Evolutionary conservation across 768 basidiomycete species (phyloP).

Genomic region (Tricholoma matsutake): DNA sequence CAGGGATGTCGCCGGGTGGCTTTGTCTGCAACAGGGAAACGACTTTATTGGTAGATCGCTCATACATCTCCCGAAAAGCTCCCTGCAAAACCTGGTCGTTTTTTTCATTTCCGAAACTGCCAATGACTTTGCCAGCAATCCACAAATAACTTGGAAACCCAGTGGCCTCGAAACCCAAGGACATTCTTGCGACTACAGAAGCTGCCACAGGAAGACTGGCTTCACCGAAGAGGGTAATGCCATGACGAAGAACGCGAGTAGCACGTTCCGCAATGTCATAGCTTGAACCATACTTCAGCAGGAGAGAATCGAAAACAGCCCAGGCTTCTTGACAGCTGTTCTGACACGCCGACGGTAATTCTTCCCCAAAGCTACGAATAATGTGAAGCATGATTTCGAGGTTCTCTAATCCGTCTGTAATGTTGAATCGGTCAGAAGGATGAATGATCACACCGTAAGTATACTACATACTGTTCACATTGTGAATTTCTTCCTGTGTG

Average conservation of each 20-base stretch:
- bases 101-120: constrained; percentile 68
- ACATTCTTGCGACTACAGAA: constrained; percentile 72
- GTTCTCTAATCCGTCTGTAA: constrained; percentile 81
- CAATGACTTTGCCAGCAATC: constrained; percentile 88
- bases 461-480: constrained; percentile 57
- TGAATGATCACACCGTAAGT: not conserved
- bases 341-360: constrained; percentile 76
- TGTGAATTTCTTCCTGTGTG: constrained; percentile 69
- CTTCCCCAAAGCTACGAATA: constrained; percentile 77
- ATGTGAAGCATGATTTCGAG: constrained; percentile 89
- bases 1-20: constrained; percentile 73
- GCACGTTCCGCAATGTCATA: constrained; percentile 78
- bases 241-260: constrained; percentile 82
- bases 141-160: constrained; percentile 88
- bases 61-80: constrained; percentile 65
- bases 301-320: constrained; percentile 76
- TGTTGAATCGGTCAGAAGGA: not conserved
- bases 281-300: constrained; percentile 73
- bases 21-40: constrained; percentile 66
- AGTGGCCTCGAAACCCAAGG: constrained; percentile 71
- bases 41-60: constrained; percentile 71
- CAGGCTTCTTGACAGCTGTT: constrained; percentile 80
- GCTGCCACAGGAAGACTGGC: constrained; percentile 66
- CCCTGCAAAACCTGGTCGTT: constrained; percentile 51
- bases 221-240: constrained; percentile 75